phyloP scores from a whole-genome alignment of 2,329 filamentous ascomycete genomes.

The Colletotrichum sansevieriae region DNA sequence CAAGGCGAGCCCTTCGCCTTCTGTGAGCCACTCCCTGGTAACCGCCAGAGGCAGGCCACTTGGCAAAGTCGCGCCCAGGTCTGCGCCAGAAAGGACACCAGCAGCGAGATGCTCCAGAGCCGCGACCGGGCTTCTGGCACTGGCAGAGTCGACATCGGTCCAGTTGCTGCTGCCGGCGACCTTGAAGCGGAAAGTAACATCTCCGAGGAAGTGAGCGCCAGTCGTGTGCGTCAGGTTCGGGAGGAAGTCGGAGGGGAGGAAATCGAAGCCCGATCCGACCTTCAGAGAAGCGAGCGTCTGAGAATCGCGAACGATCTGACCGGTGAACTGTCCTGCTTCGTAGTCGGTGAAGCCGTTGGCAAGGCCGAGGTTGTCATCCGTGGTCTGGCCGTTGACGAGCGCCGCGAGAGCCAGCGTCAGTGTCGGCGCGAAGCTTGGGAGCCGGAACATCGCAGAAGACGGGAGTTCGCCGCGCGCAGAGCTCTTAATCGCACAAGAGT shows the following conservation, averaged over 20 bases:
- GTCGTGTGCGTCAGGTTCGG: constrained; percentile 59
- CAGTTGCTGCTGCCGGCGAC: constrained; percentile 53
- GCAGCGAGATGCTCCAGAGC: constrained; percentile 44
- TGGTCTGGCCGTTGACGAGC: constrained; percentile 7
- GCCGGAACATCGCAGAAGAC: constrained; percentile 12
- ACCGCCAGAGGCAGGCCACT: constrained; percentile 56
- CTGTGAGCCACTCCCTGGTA: constrained; percentile 64
- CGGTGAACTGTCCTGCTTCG: constrained; percentile 24
- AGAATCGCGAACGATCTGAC: constrained; percentile 44
- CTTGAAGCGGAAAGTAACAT: constrained; percentile 69
- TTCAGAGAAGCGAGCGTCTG: constrained; percentile 64
- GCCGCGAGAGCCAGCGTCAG: constrained; percentile 18
- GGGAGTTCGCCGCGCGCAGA: not conserved
- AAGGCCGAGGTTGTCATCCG: not conserved
- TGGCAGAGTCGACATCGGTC: constrained; percentile 62
- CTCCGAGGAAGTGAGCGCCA: constrained; percentile 70
- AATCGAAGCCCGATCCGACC: constrained; percentile 61
- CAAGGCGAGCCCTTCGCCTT: constrained; percentile 63
- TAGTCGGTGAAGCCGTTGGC: constrained; percentile 31
- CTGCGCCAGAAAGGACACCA: constrained; percentile 53
- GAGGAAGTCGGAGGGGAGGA: constrained; percentile 66
- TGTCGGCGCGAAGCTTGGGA: constrained; percentile 7
- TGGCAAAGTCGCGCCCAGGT: constrained; percentile 58
- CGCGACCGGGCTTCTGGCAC: constrained; percentile 53
- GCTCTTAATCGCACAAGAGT: not conserved